Base-by-base conservation (phyloP, 1,284 basidiomycete genomes). In the Fomitopsis betulina region DNA sequence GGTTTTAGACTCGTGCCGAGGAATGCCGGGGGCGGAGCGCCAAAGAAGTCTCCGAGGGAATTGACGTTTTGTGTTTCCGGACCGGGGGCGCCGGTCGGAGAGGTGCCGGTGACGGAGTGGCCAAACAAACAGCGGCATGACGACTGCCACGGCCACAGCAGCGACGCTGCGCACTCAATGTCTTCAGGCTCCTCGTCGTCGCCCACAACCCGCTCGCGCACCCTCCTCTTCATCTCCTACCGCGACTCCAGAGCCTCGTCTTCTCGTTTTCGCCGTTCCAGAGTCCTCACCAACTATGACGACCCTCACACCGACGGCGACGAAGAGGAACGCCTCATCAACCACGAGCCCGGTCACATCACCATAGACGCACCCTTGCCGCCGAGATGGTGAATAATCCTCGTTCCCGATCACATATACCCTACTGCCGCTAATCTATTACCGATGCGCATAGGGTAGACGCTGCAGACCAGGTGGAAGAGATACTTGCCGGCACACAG, bases 161-260 rank as follows among this genome's bases (percentile, higher is more conserved):
- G 56, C 40, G 45, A 33, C 57, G 68, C 65, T 62, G 59, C 61
- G 49, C 52, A 58, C 56, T 61, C 65, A 52, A 71, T 71, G 68
- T 65, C 70, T 61, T 67, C 70, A 55, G 67, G 69, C 45, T 72
- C 76, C 40, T 69, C 68, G 35, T 63, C 60, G 53, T 54, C 67
- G 54, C 79, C 77, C 27, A 82, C 84, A 37, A 95, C 91, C 19
- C 89, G 96, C 64, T 96, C 93, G 1, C 77, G 96, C 53, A 98
- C 96, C 3, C 85, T 95, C 54, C 86, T 98, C 69, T 99, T 97
- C 74, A 88, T 98, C 59, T 98, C 95, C 10, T 94, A 94, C 73
- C 84, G 96, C 62, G 93, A 98, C 75, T 94, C 94, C 3, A 82
- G 80, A 47, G 75, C 84, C 19, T 76, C 78, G 32, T 74, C 82